Evolutionary conservation across 192 early-diverging fungal species (phyloP).

Genomic region (Spinellus fusiger): DNA sequence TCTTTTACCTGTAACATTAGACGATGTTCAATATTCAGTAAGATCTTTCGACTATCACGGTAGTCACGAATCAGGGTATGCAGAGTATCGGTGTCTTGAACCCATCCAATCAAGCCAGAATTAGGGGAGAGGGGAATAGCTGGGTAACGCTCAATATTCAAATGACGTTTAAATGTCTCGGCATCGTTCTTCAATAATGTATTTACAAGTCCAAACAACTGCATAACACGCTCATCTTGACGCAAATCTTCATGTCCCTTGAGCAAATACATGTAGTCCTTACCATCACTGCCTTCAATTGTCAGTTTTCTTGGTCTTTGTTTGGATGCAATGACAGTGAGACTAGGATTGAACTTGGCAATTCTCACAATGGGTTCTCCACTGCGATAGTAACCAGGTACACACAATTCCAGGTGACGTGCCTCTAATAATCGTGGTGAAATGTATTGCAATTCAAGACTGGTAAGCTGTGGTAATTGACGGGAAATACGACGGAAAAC

Average conservation of each 20-base stretch:
- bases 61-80: constrained; percentile 82
- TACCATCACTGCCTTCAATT: constrained; percentile 84
- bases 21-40: constrained; percentile 85
- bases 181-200: constrained; percentile 74
- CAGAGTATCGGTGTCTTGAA: constrained; percentile 84
- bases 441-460: constrained; percentile 81
- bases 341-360: constrained; percentile 70
- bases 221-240: constrained; percentile 99
- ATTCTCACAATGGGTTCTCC: constrained; percentile 84
- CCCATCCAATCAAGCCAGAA: constrained; percentile 92
- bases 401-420: constrained; percentile 77
- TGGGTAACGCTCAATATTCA: constrained; percentile 85
- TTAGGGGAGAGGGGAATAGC: constrained; percentile 93
- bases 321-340: constrained; percentile 88
- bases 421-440: constrained; percentile 84
- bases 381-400: constrained; percentile 88
- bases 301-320: constrained; percentile 83
- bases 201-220: constrained; percentile 95
- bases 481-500: constrained; percentile 76
- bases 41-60: constrained; percentile 72
- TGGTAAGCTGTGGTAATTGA: constrained; percentile 75
- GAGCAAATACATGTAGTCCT: constrained; percentile 83
- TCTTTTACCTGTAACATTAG: constrained; percentile 70
- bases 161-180: constrained; percentile 86
- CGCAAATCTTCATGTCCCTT: constrained; percentile 98